Conservation (phyloP, 371 early-diverging fungal genomes). For the Mucor plumbeus region DNA sequence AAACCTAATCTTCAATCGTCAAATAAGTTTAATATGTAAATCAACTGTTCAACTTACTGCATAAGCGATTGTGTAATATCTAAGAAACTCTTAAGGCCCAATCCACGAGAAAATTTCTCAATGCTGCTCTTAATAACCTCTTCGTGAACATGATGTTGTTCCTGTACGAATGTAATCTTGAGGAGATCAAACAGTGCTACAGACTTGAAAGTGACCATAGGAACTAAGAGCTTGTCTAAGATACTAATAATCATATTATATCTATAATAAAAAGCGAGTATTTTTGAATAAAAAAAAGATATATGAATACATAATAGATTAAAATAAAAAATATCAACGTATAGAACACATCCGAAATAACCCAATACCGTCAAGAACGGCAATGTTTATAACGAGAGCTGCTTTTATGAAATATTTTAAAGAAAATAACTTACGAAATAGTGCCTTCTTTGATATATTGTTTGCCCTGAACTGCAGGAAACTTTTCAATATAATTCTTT, state of each 20-base stretch:
- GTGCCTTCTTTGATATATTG: slow-evolving; percentile 45
- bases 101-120: slow-evolving; percentile 42
- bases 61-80: slow-evolving; percentile 48
- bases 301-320: no score
- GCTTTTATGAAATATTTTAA: no score
- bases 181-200: slow-evolving; percentile 55
- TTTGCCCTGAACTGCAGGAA: slow-evolving; percentile 41
- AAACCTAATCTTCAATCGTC: slow-evolving; percentile 33
- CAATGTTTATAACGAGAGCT: no score
- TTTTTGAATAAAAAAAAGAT: no score
- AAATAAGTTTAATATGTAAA: neutral
- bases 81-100: slow-evolving; percentile 47
- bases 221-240: slow-evolving; percentile 57
- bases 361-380: no score
- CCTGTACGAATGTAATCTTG: slow-evolving; percentile 60
- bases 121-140: slow-evolving; percentile 43
- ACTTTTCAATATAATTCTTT: slow-evolving; percentile 47
- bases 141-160: slow-evolving; percentile 57
- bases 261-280: slow-evolving; percentile 25
- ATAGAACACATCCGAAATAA: no score
- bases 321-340: no score
- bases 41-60: slow-evolving; percentile 36
- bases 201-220: slow-evolving; percentile 51
- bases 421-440: slow-evolving; percentile 4
- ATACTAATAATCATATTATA: slow-evolving; percentile 58